phyloP scores from a whole-genome alignment of 768 basidiomycete genomes.

The Lentinula sp. region DNA sequence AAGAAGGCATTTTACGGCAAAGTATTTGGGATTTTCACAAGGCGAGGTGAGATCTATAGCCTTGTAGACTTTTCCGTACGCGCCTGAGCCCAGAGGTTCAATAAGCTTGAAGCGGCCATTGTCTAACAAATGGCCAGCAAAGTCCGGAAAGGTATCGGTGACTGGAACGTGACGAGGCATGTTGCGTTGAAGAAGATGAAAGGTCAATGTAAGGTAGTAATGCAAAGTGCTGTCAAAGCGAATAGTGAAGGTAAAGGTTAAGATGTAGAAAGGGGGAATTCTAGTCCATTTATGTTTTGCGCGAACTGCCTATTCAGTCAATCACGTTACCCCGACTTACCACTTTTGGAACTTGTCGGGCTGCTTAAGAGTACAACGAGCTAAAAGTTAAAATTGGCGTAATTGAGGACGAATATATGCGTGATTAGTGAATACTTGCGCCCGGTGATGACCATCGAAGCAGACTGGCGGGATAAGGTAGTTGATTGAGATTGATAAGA shows the following conservation, averaged over 20 bases:
- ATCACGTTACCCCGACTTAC: neutral
- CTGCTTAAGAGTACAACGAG: too few species aligned
- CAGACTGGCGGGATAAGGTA: too few species aligned
- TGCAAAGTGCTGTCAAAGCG: slow-evolving; percentile 11
- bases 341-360: neutral
- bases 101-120: slow-evolving; percentile 56
- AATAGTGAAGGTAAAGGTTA: slow-evolving; percentile 11
- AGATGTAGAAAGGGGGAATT: slow-evolving; percentile 12
- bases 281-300: slow-evolving; percentile 1
- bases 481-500: too few species aligned
- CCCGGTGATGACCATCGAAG: too few species aligned
- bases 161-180: slow-evolving; percentile 34
- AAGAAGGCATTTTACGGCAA: slow-evolving; percentile 74
- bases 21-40: slow-evolving; percentile 33
- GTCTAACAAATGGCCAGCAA: slow-evolving; percentile 46
- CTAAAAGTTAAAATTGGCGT: too few species aligned
- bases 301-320: neutral
- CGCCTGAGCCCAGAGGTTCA: slow-evolving; percentile 64
- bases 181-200: neutral
- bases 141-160: slow-evolving; percentile 42
- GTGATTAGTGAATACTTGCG: too few species aligned
- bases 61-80: slow-evolving; percentile 74
- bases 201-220: neutral
- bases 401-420: too few species aligned
- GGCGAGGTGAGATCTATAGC: slow-evolving; percentile 48